phyloP scores from a whole-genome alignment of 306 rosid species.

The Cicer arietinum region DNA sequence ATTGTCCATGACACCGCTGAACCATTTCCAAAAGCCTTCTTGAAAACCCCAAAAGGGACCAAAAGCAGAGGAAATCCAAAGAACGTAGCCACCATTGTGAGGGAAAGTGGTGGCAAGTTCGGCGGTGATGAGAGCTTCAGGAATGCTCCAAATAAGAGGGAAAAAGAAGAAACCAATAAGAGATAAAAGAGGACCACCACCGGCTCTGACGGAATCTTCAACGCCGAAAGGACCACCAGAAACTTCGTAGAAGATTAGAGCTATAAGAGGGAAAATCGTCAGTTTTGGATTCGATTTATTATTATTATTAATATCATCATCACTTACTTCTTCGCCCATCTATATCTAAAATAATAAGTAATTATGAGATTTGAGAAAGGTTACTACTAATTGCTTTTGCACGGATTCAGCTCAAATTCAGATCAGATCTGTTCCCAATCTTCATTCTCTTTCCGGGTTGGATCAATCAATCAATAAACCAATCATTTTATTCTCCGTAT shows the following conservation, averaged over 20 bases:
- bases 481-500: too few relatives aligned
- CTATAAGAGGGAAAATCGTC: constrained; percentile 82
- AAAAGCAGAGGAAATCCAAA: constrained; percentile 84
- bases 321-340: constrained; percentile 53
- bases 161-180: constrained; percentile 77
- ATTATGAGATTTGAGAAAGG: too few relatives aligned
- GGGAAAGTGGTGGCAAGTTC: constrained; percentile 93
- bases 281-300: constrained; percentile 57
- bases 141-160: constrained; percentile 85
- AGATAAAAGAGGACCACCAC: constrained; percentile 82
- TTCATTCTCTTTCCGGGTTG: too few relatives aligned
- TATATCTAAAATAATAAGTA: too few relatives aligned
- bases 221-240: constrained; percentile 95
- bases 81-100: constrained; percentile 79
- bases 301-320: neutral
- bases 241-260: constrained; percentile 89
- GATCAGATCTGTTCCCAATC: too few relatives aligned
- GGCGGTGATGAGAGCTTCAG: constrained; percentile 88
- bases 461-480: too few relatives aligned
- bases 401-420: too few relatives aligned
- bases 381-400: too few relatives aligned
- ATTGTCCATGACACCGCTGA: constrained; percentile 94
- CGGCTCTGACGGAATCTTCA: constrained; percentile 80
- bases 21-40: constrained; percentile 94
- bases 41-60: constrained; percentile 96